Evolutionary conservation across 1,284 basidiomycete species (phyloP).

Genomic region (Inonotus hispidus): DNA sequence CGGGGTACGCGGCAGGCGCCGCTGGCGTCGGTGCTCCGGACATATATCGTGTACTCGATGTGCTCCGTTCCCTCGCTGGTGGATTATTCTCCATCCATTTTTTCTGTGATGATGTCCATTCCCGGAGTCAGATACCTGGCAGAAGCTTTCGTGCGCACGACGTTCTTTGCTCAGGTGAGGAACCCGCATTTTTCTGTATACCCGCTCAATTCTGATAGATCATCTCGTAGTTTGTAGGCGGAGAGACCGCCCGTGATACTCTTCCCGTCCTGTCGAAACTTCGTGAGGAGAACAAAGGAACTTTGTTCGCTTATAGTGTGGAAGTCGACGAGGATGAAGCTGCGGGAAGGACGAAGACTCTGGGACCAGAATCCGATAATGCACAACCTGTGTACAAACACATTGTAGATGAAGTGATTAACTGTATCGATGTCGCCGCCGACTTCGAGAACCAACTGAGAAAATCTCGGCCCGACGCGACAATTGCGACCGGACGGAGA

Average conservation of each 20-base stretch:
- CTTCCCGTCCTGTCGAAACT: conserved; percentile 61
- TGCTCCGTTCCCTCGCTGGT: conserved; percentile 76
- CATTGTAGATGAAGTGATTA: conserved; percentile 66
- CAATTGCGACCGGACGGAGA: conserved; percentile 34
- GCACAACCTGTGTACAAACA: conserved; percentile 45
- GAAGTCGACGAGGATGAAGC: conserved; percentile 69
- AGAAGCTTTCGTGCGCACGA: conserved; percentile 68
- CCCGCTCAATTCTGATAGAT: not conserved
- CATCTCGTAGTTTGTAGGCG: conserved; percentile 72
- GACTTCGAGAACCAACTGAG: conserved; percentile 62
- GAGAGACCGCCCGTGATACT: conserved; percentile 71
- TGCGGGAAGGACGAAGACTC: conserved; percentile 26
- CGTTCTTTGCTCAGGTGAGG: conserved; percentile 80
- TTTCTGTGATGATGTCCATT: conserved; percentile 54
- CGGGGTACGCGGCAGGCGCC: conserved; percentile 17
- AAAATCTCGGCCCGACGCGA: not conserved
- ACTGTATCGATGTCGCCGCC: conserved; percentile 70
- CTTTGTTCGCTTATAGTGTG: conserved; percentile 79
- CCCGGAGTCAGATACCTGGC: conserved; percentile 66
- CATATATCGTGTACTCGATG: conserved; percentile 79
- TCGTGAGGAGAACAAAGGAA: conserved; percentile 64
- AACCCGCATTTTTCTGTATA: not conserved
- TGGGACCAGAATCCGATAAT: conserved; percentile 20
- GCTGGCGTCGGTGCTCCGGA: conserved; percentile 48
- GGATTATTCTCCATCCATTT: conserved; percentile 70